phyloP scores from a whole-genome alignment of 371 early-diverging fungal genomes.

The Rhizopus sp. region DNA sequence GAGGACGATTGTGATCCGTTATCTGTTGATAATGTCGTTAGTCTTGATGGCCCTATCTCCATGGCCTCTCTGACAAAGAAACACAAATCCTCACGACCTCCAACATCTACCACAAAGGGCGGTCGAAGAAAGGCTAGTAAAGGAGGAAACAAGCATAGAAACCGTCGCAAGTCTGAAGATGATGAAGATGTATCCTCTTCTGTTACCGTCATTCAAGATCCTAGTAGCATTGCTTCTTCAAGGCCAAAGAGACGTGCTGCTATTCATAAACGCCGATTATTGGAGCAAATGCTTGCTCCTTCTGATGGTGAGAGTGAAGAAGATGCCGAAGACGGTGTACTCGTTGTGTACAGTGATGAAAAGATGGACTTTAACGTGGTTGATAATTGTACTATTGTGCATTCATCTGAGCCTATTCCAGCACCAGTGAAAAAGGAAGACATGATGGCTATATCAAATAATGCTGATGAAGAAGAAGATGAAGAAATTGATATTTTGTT shows the following conservation, averaged over 20 bases:
- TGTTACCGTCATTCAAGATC: slow-evolving; percentile 25
- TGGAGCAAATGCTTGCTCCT: slow-evolving; percentile 47
- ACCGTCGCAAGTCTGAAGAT: slow-evolving; percentile 20
- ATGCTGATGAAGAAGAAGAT: slow-evolving; percentile 16
- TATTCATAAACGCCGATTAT: slow-evolving; percentile 45
- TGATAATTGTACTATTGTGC: slow-evolving; percentile 45
- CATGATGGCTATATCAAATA: slow-evolving; percentile 5
- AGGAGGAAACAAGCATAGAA: slow-evolving; percentile 8
- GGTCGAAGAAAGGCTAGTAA: slow-evolving; percentile 8
- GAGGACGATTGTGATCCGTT: slow-evolving; percentile 10
- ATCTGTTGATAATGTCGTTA: background rate
- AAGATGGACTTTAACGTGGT: slow-evolving; percentile 48
- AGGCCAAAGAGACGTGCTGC: slow-evolving; percentile 48
- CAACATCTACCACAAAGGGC: background rate
- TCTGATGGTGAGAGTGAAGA: slow-evolving; percentile 34
- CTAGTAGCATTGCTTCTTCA: slow-evolving; percentile 37
- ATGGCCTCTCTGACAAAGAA: slow-evolving; percentile 44
- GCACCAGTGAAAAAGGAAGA: slow-evolving; percentile 4
- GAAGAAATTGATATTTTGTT: slow-evolving; percentile 39
- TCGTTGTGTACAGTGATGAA: slow-evolving; percentile 44
- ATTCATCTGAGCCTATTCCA: slow-evolving; percentile 20
- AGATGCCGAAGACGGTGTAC: slow-evolving; percentile 21
- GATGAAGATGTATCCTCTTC: slow-evolving; percentile 22
- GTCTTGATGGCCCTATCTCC: slow-evolving; percentile 37
- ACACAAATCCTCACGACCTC: background rate